A percentile compares a stretch with the other conserved stretches of the same genome.
Conservation (phyloP, 768 basidiomycete species). For the Tylopilus intermedius region DNA sequence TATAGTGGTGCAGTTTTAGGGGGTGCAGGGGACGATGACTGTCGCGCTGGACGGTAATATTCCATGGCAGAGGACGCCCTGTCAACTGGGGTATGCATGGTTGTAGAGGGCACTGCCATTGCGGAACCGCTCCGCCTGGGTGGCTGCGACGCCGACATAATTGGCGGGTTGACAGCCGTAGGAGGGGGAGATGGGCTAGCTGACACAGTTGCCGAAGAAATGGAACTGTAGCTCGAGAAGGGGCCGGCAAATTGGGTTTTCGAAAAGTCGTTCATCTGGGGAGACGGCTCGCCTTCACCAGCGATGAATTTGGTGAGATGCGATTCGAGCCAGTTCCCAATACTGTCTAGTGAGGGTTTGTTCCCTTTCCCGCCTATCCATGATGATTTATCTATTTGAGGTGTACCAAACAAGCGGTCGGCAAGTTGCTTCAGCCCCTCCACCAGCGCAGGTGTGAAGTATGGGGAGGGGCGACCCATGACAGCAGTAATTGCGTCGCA, state of each 20-base stretch:
- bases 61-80: constrained; percentile 78
- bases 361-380: constrained; percentile 86
- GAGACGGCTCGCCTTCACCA: constrained; percentile 59
- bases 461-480: constrained; percentile 58
- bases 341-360: constrained; percentile 87
- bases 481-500: constrained; percentile 82
- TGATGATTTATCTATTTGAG: constrained; percentile 69
- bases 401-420: constrained; percentile 71
- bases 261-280: constrained; percentile 32
- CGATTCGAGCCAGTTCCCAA: constrained; percentile 90
- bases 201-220: constrained; percentile 76
- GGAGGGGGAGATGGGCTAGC: constrained; percentile 74
- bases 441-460: constrained; percentile 59
- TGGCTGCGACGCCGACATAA: constrained; percentile 34
- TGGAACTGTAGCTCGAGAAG: constrained; percentile 89
- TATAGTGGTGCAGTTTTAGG: constrained; percentile 53
- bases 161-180: constrained; percentile 38
- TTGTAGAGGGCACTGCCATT: constrained; percentile 49
- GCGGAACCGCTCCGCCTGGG: constrained; percentile 67
- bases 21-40: constrained; percentile 50
- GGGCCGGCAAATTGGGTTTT: constrained; percentile 59
- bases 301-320: constrained; percentile 92
- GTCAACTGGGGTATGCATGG: constrained; percentile 53
- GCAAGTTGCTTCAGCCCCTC: constrained; percentile 74
- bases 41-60: constrained; percentile 48